Percentiles rank a stretch among this genome's conserved stretches.
phyloP scores from a whole-genome alignment of 1,284 basidiomycete genomes.

The Coniophora puteana region DNA sequence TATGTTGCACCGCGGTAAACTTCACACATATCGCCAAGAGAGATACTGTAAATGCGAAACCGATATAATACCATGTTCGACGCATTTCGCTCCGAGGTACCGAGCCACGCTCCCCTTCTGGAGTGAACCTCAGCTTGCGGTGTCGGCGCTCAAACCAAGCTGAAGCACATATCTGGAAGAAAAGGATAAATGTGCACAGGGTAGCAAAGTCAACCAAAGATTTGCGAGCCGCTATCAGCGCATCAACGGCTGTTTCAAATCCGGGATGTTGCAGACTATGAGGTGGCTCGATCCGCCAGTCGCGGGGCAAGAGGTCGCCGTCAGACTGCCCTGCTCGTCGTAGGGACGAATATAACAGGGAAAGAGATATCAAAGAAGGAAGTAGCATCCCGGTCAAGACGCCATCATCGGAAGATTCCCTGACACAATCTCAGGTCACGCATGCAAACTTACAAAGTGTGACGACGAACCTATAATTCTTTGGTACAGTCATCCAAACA shows the following conservation, averaged over 20 bases:
- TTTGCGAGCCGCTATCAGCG: slow-evolving; percentile 68
- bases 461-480: slow-evolving; percentile 69
- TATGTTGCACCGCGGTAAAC: slow-evolving; percentile 37
- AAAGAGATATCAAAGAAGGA: slow-evolving; percentile 71
- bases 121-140: slow-evolving; percentile 35
- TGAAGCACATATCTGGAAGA: slow-evolving; percentile 75
- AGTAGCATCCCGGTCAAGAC: slow-evolving; percentile 77
- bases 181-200: slow-evolving; percentile 73
- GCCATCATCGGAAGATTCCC: slow-evolving; percentile 81
- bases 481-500: slow-evolving; percentile 87
- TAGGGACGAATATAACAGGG: slow-evolving; percentile 56
- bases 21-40: slow-evolving; percentile 45
- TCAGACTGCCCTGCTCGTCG: slow-evolving; percentile 25
- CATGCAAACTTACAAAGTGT: slow-evolving; percentile 2
- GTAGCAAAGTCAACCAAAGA: slow-evolving; percentile 77
- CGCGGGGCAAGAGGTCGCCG: slow-evolving; percentile 40
- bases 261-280: slow-evolving; percentile 40
- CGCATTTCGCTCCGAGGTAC: slow-evolving; percentile 71
- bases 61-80: slow-evolving; percentile 57
- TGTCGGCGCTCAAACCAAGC: slow-evolving; percentile 64
- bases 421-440: slow-evolving; percentile 26
- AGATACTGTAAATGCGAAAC: slow-evolving; percentile 56
- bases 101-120: slow-evolving; percentile 66
- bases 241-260: slow-evolving; percentile 51
- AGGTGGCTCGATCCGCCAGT: slow-evolving; percentile 79